Percentiles rank a stretch among this genome's conserved stretches.
Conservation (phyloP, 2,329 filamentous ascomycete species). For the Nemania abortiva region DNA sequence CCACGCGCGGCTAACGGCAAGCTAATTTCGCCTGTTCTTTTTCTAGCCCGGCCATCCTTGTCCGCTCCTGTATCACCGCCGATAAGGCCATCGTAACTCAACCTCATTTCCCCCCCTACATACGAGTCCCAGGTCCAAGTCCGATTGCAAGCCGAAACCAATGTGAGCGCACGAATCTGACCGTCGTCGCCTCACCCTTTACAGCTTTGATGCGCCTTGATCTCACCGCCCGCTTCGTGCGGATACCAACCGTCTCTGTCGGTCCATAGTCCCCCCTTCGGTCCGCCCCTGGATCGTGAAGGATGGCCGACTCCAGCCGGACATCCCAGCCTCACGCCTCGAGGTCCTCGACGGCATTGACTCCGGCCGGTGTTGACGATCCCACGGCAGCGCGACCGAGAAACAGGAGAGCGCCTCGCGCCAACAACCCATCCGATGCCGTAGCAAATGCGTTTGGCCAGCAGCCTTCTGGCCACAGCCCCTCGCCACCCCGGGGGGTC, state of each 20-base stretch:
- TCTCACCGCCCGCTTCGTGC: conserved; percentile 44
- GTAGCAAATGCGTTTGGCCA: conserved; percentile 47
- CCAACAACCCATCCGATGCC: conserved; percentile 44
- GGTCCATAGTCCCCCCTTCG: conserved; percentile 38
- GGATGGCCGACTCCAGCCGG: conserved; percentile 48
- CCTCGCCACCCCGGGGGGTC: conserved; percentile 57
- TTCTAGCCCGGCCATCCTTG: conserved; percentile 22
- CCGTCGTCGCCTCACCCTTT: conserved; percentile 22
- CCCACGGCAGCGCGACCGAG: conserved; percentile 62
- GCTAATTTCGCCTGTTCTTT: conserved; percentile 24
- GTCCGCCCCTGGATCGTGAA: conserved; percentile 40
- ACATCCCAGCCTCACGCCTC: conserved; percentile 47
- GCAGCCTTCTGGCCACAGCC: conserved; percentile 55
- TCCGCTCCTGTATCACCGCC: conserved; percentile 11
- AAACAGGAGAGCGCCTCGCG: conserved; percentile 60
- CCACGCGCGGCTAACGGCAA: conserved; percentile 16
- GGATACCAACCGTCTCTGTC: conserved; percentile 43
- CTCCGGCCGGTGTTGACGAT: conserved; percentile 57
- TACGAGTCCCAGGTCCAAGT: conserved; percentile 4
- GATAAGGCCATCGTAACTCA: conserved; percentile 29
- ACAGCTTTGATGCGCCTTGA: conserved; percentile 45
- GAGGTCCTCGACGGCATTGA: conserved; percentile 61
- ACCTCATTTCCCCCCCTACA: conserved; percentile 16
- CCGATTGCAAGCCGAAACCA: conserved; percentile 38
- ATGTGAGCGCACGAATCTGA: conserved; percentile 43